Base-by-base conservation (phyloP, 768 basidiomycete genomes). In the Gelatoporia subvermispora region DNA sequence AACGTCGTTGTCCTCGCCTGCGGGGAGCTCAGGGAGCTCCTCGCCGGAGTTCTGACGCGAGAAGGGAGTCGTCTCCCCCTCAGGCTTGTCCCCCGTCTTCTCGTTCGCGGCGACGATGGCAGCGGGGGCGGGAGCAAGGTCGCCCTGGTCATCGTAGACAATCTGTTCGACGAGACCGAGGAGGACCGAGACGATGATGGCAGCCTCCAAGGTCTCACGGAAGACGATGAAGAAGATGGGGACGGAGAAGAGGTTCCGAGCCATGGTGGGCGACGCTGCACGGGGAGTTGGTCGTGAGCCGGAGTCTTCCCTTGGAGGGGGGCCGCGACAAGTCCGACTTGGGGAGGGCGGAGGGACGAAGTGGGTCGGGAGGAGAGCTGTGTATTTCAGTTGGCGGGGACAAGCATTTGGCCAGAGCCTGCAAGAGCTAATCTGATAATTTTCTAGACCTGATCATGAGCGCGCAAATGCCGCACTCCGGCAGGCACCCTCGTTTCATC, bases 171-270 rank as follows among this genome's bases (percentile, higher is more conserved):
- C 88, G 52, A 97, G 82, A 54, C 88, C 83, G 45, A 95, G 84
- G 41, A 98, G 79, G 49, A 95, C 91, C 5, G 91, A 88, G 64
- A 96, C 70, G 75, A 98, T 91, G 72, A 97, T 87, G 37, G 82
- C 82, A 3, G 92, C 88, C 73, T 96, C 93, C 54, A 96, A 77
- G 4, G 91, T 88, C 77, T 96, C 93, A 63, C 93, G 81, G 67
- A 95, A 93, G 70, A 94, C 83, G 70, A 96, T 93, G 78, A 97
- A 93, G 75, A 93, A 96, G 57, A 97, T 92, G 60, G 92, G 83
- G 48, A 94, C 78, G 49, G 88, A 89, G 70, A 96, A 96, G 47
- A 93, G 70, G 61, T 82, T 78, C 53, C 77, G 77, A 16, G 76
- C 71, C 89, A 92, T 91, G 48, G 56, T 56, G 47, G 21, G 15